Conservation (phyloP, 1,284 basidiomycete species). For the Chondrostereum purpureum region DNA sequence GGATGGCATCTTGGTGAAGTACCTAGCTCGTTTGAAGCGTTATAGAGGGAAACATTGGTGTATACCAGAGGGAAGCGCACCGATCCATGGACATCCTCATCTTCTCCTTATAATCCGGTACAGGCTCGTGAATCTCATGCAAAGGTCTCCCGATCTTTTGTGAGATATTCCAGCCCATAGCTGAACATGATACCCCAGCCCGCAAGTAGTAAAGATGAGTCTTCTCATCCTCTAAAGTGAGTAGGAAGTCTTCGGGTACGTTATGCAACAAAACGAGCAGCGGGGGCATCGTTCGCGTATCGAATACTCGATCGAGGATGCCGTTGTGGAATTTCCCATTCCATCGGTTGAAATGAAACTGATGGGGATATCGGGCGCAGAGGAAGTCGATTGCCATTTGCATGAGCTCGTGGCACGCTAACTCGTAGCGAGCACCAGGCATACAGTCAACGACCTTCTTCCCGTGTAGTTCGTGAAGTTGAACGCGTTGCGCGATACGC, state of each 20-base stretch:
- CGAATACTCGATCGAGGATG: conserved; percentile 30
- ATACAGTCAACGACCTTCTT: conserved; percentile 30
- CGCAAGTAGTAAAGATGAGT: conserved; percentile 36
- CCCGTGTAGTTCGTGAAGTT: conserved; percentile 30
- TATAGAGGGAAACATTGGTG: neutral
- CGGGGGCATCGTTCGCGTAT: conserved; percentile 25
- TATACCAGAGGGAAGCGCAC: conserved; percentile 21
- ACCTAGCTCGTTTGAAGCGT: conserved; percentile 22
- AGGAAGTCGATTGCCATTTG: conserved; percentile 45
- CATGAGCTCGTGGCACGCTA: conserved; percentile 39
- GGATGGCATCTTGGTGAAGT: conserved; percentile 37
- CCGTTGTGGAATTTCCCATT: conserved; percentile 33
- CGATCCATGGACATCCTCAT: conserved; percentile 43
- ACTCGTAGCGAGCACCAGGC: conserved; percentile 31
- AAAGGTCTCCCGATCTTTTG: conserved; percentile 41
- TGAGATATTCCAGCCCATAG: conserved; percentile 40
- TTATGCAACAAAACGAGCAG: conserved; percentile 38
- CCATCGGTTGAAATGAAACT: conserved; percentile 29
- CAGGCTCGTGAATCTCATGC: conserved; percentile 37
- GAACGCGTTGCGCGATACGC: conserved; percentile 34
- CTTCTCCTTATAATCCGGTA: conserved; percentile 43
- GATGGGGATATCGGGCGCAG: conserved; percentile 39
- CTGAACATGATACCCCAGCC: conserved; percentile 37
- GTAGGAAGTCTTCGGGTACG: conserved; percentile 44
- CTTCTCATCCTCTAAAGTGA: conserved; percentile 32